Evolutionary conservation across 108 stramenopile species (phyloP).

Genomic region (Pseudonitzschia multiseries): DNA sequence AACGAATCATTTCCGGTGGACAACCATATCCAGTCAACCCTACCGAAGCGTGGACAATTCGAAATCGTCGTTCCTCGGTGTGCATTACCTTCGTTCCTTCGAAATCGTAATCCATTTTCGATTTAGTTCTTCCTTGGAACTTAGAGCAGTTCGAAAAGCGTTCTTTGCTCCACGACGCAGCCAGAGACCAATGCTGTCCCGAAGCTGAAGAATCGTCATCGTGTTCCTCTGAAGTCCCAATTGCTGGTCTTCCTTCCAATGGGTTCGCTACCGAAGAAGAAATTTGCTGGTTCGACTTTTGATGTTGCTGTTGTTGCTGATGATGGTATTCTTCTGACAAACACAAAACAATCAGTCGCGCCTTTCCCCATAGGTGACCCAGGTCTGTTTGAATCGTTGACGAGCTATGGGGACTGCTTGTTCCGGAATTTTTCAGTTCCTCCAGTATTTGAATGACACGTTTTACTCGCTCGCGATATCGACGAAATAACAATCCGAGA

Average conservation of each 20-base stretch:
- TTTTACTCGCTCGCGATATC: conserved; percentile 50
- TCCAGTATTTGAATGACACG: conserved; percentile 20
- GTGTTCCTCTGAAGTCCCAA: background rate
- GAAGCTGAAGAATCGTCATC: conserved; percentile 17
- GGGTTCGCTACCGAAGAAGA: background rate
- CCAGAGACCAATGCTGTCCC: conserved; percentile 16
- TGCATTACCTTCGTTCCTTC: background rate
- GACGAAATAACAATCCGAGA: conserved; percentile 40
- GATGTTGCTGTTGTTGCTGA: conserved; percentile 6
- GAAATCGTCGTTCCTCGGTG: conserved; percentile 29
- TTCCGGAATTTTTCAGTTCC: conserved; percentile 11
- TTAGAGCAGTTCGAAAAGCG: background rate
- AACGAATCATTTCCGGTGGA: conserved; percentile 48
- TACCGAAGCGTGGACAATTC: conserved; percentile 53
- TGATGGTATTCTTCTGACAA: conserved; percentile 30
- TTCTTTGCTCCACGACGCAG: conserved; percentile 15
- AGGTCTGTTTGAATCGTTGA: conserved; percentile 42
- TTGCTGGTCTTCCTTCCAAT: background rate
- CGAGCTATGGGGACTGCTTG: background rate
- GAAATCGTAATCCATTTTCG: background rate
- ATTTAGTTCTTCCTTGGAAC: background rate
- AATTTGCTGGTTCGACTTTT: no score
- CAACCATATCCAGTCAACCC: conserved; percentile 54
- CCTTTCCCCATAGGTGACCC: conserved; percentile 47
- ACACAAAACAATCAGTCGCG: conserved; percentile 35